Evolutionary conservation across 495 filamentous ascomycete species (phyloP), one percentile per base, ranked within the genome.

Genomic region (Pseudotulostoma volvatum): DNA sequence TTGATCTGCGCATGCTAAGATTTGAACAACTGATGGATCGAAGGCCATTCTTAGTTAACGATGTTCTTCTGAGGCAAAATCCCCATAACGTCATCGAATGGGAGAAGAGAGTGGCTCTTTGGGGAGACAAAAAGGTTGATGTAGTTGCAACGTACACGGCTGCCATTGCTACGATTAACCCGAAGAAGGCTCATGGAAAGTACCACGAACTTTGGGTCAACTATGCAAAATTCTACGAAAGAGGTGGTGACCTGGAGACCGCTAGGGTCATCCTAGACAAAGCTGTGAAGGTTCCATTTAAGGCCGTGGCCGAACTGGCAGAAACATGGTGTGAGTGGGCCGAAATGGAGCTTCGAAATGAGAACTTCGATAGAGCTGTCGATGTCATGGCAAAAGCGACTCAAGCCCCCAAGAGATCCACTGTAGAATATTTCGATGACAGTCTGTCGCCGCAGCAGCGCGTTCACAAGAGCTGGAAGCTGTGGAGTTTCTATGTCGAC

Each of bases 401-500:
- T 9, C 85, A 93, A 56, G 84, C 90, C 11, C 87, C 90, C 0
- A 96, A 95, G 60, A 71, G 82, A 43, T 94, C 86, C 13, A 92
- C 75, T 1, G 90, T 96, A 16, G 92, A 99, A 59, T 99, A 95
- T 55, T 99, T 95, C 48, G 90, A 99, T 57, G 92, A 99, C 54
- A 83, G 73, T 0, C 65, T 99, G 5, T 83, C 84, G 3, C 88
- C 92, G 7, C 92, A 96, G 54, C 90, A 96, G 57, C 73, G 92
- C 41, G 81, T 99, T 5, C 92, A 99, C 61, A 99, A 96, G 68
- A 92, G 84, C 54, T 99, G 92, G 92, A 99, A 96, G 56, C 61
- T 99, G 9, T 99, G 90, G 90, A 90, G 83, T 66, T 99, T 96
- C 69, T 99, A 99, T 49, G 87, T 99, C 30, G 90, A 99, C 58